Evolutionary conservation across 2,329 filamentous ascomycete species (phyloP).

Genomic region (Fusarium circinatum): DNA sequence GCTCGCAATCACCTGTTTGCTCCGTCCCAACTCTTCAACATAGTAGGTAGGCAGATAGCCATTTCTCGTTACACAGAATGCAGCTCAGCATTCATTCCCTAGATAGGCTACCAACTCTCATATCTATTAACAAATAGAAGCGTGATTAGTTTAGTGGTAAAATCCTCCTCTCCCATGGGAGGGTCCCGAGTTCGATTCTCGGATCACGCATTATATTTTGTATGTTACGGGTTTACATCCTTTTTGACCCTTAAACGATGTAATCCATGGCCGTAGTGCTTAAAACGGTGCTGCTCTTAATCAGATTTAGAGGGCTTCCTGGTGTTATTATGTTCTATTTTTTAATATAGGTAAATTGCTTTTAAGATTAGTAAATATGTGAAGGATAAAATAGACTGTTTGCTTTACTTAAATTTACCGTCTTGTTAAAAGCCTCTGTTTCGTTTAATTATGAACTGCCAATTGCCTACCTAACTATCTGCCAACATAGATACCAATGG

Average conservation of each 20-base stretch:
- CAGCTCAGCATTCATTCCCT: not conserved
- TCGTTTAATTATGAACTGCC: not conserved
- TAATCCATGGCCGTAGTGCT: not conserved
- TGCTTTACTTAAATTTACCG: not conserved
- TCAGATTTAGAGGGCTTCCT: not conserved
- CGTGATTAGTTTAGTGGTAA: slow-evolving; percentile 53
- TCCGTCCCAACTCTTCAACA: not conserved
- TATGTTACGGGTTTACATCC: not conserved
- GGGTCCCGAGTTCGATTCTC: slow-evolving; percentile 52
- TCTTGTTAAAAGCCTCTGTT: not conserved
- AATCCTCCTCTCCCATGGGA: slow-evolving; percentile 53
- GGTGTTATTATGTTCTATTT: not conserved
- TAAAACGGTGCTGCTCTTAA: no score
- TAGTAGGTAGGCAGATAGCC: not conserved
- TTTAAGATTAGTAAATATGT: not conserved
- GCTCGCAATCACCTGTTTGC: not conserved
- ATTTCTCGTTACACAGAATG: not conserved
- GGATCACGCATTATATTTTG: slow-evolving; percentile 43
- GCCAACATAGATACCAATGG: no score
- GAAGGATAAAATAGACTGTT: not conserved
- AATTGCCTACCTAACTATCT: not conserved
- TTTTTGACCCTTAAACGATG: not conserved
- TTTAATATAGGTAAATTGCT: not conserved
- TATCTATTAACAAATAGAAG: slow-evolving; percentile 22
- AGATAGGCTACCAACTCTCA: not conserved